Evolutionary conservation across 2,329 filamentous ascomycete species (phyloP).

Genomic region (Aspergillus sp.): DNA sequence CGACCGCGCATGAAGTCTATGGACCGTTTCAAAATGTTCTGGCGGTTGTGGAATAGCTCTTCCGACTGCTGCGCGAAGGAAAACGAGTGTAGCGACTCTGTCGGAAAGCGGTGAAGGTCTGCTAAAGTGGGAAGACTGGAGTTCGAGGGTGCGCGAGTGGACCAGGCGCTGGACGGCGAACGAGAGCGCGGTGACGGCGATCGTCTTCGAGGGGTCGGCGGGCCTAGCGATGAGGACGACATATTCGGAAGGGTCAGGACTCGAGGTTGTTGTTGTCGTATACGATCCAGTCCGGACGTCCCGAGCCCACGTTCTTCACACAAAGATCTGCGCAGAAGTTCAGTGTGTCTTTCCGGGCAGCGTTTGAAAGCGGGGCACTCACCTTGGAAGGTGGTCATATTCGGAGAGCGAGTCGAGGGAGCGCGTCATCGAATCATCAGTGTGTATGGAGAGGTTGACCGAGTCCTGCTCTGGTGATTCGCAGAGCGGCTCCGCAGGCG

Average conservation of each 20-base stretch:
- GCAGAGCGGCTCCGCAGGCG: conserved; percentile 27
- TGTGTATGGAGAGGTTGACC: conserved; percentile 32
- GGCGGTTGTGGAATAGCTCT: conserved; percentile 80
- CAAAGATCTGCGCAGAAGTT: conserved; percentile 57
- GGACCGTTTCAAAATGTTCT: conserved; percentile 85
- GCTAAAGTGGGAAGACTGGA: conserved; percentile 66
- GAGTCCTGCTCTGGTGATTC: conserved; percentile 26
- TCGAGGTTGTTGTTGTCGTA: conserved; percentile 70
- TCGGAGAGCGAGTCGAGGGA: conserved; percentile 67
- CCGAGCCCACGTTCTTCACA: conserved; percentile 82
- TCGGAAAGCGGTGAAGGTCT: conserved; percentile 84
- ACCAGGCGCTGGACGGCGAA: conserved; percentile 46
- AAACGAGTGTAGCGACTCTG: conserved; percentile 94
- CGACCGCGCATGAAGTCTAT: conserved; percentile 96
- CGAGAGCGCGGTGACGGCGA: conserved; percentile 62
- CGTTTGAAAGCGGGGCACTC: no score
- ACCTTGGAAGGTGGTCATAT: conserved; percentile 68
- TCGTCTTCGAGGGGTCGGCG: conserved; percentile 52
- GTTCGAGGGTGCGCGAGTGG: conserved; percentile 49
- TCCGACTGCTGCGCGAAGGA: conserved; percentile 95
- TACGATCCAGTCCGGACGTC: conserved; percentile 78
- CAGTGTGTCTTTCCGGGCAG: no score
- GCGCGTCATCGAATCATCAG: conserved; percentile 57
- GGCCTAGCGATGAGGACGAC: conserved; percentile 54
- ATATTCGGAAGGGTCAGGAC: conserved; percentile 55